Evolutionary conservation across 139 green algal genomes (phyloP).

Genomic region (Tetraselmis striata): DNA sequence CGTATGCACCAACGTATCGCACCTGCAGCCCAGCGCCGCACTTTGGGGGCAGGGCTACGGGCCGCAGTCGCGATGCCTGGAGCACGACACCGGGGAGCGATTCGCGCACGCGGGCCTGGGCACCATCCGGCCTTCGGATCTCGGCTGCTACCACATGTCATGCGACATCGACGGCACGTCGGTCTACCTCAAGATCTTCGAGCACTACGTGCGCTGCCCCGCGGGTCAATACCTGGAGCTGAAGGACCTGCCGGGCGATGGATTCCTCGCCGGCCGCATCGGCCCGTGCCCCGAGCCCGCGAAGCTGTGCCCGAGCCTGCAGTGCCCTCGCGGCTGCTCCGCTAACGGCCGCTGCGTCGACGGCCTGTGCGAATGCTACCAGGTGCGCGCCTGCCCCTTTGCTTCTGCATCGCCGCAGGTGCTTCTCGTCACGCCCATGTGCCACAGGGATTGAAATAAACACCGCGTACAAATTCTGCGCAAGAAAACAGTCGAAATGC

Average conservation of each 20-base stretch:
- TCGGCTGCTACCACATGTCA: neutral
- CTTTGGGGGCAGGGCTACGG: neutral
- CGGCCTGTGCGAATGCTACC: constrained; percentile 32
- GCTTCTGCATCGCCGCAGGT: too few species aligned
- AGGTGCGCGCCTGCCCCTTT: too few species aligned
- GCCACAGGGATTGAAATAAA: too few species aligned
- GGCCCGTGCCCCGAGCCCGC: constrained; percentile 30
- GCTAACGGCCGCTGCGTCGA: constrained; percentile 19
- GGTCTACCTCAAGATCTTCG: constrained; percentile 23
- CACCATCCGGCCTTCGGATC: neutral
- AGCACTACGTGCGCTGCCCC: constrained; percentile 22
- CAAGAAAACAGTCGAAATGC: too few species aligned
- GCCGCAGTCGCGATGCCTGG: neutral
- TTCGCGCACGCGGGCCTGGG: neutral
- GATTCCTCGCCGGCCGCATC: constrained; percentile 24
- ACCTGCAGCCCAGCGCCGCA: neutral
- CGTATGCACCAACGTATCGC: neutral
- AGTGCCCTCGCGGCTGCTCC: constrained; percentile 19
- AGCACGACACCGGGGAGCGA: neutral
- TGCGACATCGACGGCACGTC: neutral
- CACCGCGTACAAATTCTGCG: too few species aligned
- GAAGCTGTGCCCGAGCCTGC: constrained; percentile 14
- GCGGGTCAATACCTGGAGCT: constrained; percentile 18
- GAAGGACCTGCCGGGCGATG: constrained; percentile 9
- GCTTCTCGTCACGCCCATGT: too few species aligned